A percentile compares a stretch with the other conserved stretches of the same genome.
These are phyloP conservation scores for Colletotrichum sidae DNA, from an alignment of 2,329 filamentous ascomycete genomes.

Conservation along the genomic window DNA sequence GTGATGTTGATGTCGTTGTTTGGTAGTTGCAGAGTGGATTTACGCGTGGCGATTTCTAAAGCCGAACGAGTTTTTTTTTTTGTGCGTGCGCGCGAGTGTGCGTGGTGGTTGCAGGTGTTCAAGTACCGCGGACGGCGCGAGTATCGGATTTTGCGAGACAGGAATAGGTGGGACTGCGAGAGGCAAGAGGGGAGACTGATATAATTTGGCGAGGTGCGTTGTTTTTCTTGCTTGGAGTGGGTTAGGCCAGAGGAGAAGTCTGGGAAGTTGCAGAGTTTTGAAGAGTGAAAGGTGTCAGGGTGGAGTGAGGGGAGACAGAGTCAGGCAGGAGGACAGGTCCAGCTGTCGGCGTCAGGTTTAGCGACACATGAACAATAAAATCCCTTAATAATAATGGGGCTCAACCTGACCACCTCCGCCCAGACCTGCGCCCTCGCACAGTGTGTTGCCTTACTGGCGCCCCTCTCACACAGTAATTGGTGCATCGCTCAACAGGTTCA, in stretches of 20 bases:
- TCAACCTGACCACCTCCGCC: constrained; percentile 8
- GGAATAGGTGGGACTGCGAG: constrained; percentile 13
- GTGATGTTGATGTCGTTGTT: constrained; percentile 16
- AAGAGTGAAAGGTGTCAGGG: constrained; percentile 4
- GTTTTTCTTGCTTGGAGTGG: constrained; percentile 21
- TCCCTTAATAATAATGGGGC: constrained; percentile 24
- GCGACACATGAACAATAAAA: constrained; percentile 27
- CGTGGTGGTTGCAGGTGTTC: neutral
- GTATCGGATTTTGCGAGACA: constrained; percentile 10
- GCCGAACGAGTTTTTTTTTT: constrained; percentile 5
- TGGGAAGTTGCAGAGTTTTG: constrained; percentile 23
- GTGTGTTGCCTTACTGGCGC: neutral
- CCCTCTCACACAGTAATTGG: neutral
- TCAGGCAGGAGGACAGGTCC: neutral
- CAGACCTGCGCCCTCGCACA: neutral
- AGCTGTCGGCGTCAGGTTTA: too few relatives aligned
- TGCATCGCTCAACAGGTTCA: too few relatives aligned
- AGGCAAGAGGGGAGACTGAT: constrained; percentile 8
- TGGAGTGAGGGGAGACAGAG: constrained; percentile 23
- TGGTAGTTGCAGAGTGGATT: constrained; percentile 3
- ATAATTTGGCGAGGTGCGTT: constrained; percentile 2
- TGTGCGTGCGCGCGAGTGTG: constrained; percentile 4
- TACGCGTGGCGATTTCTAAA: constrained; percentile 15
- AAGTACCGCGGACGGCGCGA: constrained; percentile 19
- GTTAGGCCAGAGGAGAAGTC: constrained; percentile 8